Evolutionary conservation across 495 filamentous ascomycete species (phyloP), one percentile per base, ranked within the genome.

Genomic region (Thermochaetoides thermophila): DNA sequence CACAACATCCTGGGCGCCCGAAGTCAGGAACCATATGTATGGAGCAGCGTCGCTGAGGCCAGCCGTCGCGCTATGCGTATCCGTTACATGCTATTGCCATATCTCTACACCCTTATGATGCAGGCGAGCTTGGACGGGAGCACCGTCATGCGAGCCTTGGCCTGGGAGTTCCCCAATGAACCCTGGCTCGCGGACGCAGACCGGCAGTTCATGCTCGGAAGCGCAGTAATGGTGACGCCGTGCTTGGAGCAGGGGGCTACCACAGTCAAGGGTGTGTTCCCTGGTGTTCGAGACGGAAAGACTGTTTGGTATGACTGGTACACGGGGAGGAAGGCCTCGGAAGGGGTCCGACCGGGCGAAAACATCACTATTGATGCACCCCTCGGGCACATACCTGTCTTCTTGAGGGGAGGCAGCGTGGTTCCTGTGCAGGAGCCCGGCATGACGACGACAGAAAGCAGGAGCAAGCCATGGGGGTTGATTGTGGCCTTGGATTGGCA

Each of bases 241-340:
- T 80, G 81, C 7, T 66, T 89, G 0, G 66, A 55, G 4, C 77
- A 77, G 23, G 71, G 71, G 4, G 77, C 63, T n/a, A 60, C 57
- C 2, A 69, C 61, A 3, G 78, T 84, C 12, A 56, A 73, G n/a
- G 83, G 76, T 16, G 72, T 85, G 6, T 89, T 92, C 49, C 84
- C 84, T 0, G 81, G 83, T 12, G 50, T 73, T 3, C 71, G 63
- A 3, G 47, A 65, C 2, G 73, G 71, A 4, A 43, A 39, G 7
- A 57, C 52, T 3, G 39, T 74, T 7, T 92, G 81, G 73, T 92
- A 87, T 40, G 84, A 91, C 48, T 87, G 81, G 80, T 86, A 89
- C 51, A 75, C 62, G 11, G 63, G 70, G 23, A 56, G 59, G 1
- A 54, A 57, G 0, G 62, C 84, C 3, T 42, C 56, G 20, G 29